A percentile compares a stretch with the other conserved stretches of the same genome.
Conservation (phyloP, 768 basidiomycete genomes). For the Podaxis carcinomalis region DNA sequence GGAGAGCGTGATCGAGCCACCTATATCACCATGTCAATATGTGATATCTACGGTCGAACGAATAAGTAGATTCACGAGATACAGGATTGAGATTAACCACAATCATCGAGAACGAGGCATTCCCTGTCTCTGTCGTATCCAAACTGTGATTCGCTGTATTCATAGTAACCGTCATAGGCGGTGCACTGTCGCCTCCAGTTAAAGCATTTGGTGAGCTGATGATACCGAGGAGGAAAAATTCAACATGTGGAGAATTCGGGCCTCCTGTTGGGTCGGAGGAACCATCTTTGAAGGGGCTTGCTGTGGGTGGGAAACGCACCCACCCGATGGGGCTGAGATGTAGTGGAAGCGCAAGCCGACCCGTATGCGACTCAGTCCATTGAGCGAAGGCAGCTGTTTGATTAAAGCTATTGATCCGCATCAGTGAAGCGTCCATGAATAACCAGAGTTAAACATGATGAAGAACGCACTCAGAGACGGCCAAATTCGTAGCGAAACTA, state of each 20-base stretch:
- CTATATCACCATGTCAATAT: background rate
- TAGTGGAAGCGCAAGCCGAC: background rate
- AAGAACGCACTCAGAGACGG: slow-evolving; percentile 10
- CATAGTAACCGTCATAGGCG: no score
- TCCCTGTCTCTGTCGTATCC: no score
- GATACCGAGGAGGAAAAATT: slow-evolving; percentile 1
- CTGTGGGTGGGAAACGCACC: background rate
- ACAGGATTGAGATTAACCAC: background rate
- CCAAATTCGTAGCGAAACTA: slow-evolving; percentile 10
- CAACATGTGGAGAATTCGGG: slow-evolving; percentile 9
- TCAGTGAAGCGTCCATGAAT: no score
- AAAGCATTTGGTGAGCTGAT: background rate
- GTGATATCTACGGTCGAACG: no score
- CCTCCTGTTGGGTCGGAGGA: background rate
- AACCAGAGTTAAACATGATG: no score
- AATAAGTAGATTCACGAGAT: background rate
- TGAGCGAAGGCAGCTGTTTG: background rate
- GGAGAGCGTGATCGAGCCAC: slow-evolving; percentile 24
- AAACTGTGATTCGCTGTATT: no score
- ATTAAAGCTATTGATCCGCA: background rate
- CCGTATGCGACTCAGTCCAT: slow-evolving; percentile 1
- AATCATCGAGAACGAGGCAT: background rate
- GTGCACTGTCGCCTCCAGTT: background rate
- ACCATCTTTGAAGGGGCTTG: background rate
- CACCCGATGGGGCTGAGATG: background rate